Evolutionary conservation across 2,329 filamentous ascomycete genomes (phyloP).

Genomic region (Diaporthe destruens): DNA sequence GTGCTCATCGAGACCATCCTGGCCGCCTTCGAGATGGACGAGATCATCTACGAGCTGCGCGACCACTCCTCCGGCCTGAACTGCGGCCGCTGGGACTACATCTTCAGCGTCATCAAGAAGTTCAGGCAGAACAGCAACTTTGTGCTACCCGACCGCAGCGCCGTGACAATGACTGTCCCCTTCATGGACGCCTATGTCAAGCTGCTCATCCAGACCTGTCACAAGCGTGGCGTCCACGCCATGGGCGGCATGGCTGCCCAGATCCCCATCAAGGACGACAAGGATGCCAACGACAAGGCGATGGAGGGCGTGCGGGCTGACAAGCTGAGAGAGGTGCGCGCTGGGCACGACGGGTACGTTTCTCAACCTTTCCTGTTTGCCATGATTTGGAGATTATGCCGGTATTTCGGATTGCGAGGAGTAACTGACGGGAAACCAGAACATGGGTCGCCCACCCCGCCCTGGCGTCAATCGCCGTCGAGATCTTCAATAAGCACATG

Average conservation of each 20-base stretch:
- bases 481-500: conserved; percentile 99
- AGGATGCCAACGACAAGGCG: conserved; percentile 89
- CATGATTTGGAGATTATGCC: no score
- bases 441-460: conserved; percentile 99
- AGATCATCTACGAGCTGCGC: conserved; percentile 99
- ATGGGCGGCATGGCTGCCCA: conserved; percentile 99
- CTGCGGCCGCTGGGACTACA: conserved; percentile 99
- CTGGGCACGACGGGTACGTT: conserved; percentile 85
- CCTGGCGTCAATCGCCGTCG: conserved; percentile 86
- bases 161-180: conserved; percentile 96
- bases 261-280: conserved; percentile 97
- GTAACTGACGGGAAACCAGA: conserved; percentile 44
- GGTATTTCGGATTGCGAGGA: no score
- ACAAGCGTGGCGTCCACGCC: conserved; percentile 95
- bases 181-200: conserved; percentile 99
- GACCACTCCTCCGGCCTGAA: conserved; percentile 97
- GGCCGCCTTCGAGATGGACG: conserved; percentile 99
- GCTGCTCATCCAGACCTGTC: conserved; percentile 97
- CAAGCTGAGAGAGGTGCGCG: conserved; percentile 95
- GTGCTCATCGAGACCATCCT: conserved; percentile 98
- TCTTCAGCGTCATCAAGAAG: conserved; percentile 99
- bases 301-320: conserved; percentile 95
- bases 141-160: conserved; percentile 89
- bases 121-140: conserved; percentile 96
- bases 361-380: no score